Conservation (phyloP, 108 stramenopile genomes). For the Cyclotella sp. region DNA sequence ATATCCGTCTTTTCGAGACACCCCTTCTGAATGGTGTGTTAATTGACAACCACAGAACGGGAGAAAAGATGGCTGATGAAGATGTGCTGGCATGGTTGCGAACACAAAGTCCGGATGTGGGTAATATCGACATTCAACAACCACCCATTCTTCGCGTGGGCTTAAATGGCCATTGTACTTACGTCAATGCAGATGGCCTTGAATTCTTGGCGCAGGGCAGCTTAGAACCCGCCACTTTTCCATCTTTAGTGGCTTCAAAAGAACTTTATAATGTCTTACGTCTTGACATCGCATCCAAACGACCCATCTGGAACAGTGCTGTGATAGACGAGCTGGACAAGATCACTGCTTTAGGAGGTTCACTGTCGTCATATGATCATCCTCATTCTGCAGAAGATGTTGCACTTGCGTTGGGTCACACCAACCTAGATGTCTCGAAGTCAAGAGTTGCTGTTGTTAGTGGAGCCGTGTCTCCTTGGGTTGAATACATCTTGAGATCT, state of each 20-base stretch:
- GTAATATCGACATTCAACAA: not conserved
- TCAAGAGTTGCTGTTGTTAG: conserved; percentile 7
- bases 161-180: not conserved
- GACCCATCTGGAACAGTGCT: not conserved
- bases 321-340: not conserved
- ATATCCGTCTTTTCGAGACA: conserved; percentile 1
- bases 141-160: not conserved
- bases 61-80: not conserved
- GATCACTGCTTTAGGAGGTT: not conserved
- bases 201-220: not conserved
- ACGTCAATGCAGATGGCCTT: not conserved
- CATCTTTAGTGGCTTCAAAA: not conserved
- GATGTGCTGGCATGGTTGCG: conserved; percentile 4
- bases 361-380: not conserved
- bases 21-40: not conserved
- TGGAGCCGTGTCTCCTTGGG: not conserved
- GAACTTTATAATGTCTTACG: not conserved
- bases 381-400: conserved; percentile 14
- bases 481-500: not conserved
- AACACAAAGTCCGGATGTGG: not conserved
- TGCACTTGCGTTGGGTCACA: not conserved
- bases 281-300: not conserved
- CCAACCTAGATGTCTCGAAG: not conserved
- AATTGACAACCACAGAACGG: not conserved
- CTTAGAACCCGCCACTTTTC: not conserved